Base-by-base conservation (phyloP, 1,139 yeast genomes). In the Keqinozyma sinolaborantium region DNA sequence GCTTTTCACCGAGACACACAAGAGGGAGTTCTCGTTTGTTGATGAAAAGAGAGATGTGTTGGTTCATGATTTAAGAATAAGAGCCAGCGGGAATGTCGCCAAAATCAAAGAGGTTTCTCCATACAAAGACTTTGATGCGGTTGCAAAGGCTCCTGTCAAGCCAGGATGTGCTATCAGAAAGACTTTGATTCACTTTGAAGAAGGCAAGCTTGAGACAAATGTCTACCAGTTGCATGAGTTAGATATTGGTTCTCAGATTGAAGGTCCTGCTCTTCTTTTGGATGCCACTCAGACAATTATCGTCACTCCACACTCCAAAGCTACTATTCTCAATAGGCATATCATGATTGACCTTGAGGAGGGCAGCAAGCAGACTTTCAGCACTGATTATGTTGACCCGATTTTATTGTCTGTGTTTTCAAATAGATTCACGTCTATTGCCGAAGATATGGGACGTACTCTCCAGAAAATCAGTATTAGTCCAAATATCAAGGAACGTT, bases 251-350 rank as follows among this genome's bases (percentile, higher is more conserved):
- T 56, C 71, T 6, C 46, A 57, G 8, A 56, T 87, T 5, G 25
- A 41, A 2, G 96, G 96, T 0, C 97, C 97, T 2, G 86, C 95
- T 0, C 77, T 88, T 43, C 70, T 88, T 38, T 80, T 88, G 13
- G 97, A 88, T 56, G 78, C 77, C 26, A 88, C 95, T 0, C 96
- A 88, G 56, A 88, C 97, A 0, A 79, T 87, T 41, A 70, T 88
- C 14, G 73, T 88, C 14, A 85, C 87, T 15, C 94, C 95, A 1
- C 58, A 67, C 31, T 72, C 86, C 1, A 51, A 58, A n/a, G 95
- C 95, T 2, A 64, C 70, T 0, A 64, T 85, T 14, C 61, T 84
- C 28, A 59, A 75, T 3, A 65, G 78, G 20, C 63, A 59, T 36
- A 70, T 86, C 13, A 57, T 78, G 24, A 61, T 65, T 31, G 43